A percentile compares a stretch with the other conserved stretches of the same genome.
phyloP scores from a whole-genome alignment of 2,329 filamentous ascomycete genomes.

The Fusarium redolens region DNA sequence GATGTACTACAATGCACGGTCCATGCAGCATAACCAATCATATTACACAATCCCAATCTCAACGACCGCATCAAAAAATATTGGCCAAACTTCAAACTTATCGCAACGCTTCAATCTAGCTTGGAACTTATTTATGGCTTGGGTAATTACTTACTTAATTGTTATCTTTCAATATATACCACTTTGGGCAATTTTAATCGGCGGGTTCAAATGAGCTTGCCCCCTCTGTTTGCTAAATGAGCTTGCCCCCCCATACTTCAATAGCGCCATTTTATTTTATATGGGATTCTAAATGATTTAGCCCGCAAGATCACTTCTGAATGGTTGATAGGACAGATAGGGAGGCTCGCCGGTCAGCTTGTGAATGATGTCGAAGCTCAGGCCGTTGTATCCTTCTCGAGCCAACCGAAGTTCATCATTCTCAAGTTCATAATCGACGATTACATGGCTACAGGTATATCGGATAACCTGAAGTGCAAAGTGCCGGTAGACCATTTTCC shows the following conservation, averaged over 20 bases:
- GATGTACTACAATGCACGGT: too few relatives aligned
- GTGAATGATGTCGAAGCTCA: too few relatives aligned
- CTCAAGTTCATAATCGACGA: too few relatives aligned
- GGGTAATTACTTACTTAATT: too few relatives aligned
- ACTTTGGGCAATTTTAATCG: not conserved
- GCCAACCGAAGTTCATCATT: too few relatives aligned
- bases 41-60: not conserved
- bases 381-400: too few relatives aligned
- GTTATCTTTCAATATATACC: not conserved
- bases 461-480: too few relatives aligned
- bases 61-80: not conserved
- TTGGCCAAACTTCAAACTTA: not conserved
- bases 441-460: too few relatives aligned
- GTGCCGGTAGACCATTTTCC: too few relatives aligned
- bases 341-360: too few relatives aligned
- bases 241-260: not conserved
- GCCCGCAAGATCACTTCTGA: too few relatives aligned
- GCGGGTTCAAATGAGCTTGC: not conserved
- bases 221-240: not conserved
- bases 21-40: not conserved
- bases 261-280: not conserved
- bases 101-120: not conserved
- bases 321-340: too few relatives aligned
- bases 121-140: not conserved
- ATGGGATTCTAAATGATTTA: not conserved